Percentiles rank a stretch among this genome's conserved stretches.
phyloP scores from a whole-genome alignment of 352 stramenopile genomes.

The Poterioochromonas sp. region DNA sequence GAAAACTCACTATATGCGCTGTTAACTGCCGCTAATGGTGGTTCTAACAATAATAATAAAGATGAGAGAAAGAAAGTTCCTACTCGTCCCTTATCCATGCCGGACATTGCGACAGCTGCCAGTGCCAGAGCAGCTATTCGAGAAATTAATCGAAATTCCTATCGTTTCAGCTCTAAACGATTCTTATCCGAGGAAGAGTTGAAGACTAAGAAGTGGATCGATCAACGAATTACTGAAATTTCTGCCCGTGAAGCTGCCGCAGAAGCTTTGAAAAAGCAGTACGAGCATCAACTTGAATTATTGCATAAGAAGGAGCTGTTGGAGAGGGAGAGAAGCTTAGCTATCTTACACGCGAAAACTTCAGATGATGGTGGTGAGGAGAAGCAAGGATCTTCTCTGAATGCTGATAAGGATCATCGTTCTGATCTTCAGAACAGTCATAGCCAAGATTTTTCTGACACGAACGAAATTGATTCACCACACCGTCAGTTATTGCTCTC shows the following conservation, averaged over 20 bases:
- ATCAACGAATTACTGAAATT: constrained; percentile 15
- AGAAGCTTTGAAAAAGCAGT: constrained; percentile 28
- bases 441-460: background rate
- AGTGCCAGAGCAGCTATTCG: background rate
- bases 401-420: background rate
- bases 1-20: too few relatives aligned
- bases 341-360: background rate
- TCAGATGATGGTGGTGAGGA: background rate
- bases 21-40: too few relatives aligned
- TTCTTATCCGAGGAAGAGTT: constrained; percentile 31
- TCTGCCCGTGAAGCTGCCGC: constrained; percentile 6
- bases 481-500: background rate
- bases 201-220: constrained; percentile 10
- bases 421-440: background rate
- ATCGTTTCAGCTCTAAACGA: too few relatives aligned
- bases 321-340: background rate
- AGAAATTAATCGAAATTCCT: background rate
- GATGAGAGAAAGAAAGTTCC: background rate
- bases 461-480: too few relatives aligned
- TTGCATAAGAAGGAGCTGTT: background rate
- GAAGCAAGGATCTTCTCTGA: background rate
- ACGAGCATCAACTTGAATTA: constrained; percentile 30
- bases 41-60: too few relatives aligned
- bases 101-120: background rate
- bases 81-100: background rate